Evolutionary conservation across 1,284 basidiomycete species (phyloP).

Genomic region (Pisolithus thermaeus): DNA sequence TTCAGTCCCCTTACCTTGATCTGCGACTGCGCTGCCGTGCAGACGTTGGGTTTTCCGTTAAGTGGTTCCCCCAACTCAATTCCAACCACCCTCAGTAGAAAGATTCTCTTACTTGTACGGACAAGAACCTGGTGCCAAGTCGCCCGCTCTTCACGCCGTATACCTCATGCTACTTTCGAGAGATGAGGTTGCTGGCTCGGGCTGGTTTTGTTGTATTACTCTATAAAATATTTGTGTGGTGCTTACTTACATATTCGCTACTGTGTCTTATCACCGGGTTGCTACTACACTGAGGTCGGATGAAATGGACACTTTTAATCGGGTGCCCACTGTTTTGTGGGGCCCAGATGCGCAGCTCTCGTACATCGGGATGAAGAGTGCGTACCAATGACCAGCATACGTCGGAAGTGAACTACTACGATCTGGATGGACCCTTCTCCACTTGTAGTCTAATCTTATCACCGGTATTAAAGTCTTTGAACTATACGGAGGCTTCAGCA

Average conservation of each 20-base stretch:
- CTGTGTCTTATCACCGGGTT: not conserved
- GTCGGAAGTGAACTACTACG: not conserved
- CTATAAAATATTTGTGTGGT: not conserved
- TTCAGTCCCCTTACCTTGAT: not conserved
- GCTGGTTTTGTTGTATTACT: not conserved
- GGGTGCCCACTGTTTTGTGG: not conserved
- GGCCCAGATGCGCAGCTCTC: not conserved
- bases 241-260: not conserved
- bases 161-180: not conserved
- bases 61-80: not conserved
- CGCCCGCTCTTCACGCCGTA: not conserved
- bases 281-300: not conserved
- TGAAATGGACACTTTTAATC: not conserved
- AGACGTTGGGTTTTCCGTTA: not conserved
- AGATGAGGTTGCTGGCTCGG: not conserved
- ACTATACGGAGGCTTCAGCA: constrained; percentile 33
- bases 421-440: constrained; percentile 37
- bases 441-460: constrained; percentile 54
- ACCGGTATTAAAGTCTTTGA: constrained; percentile 58
- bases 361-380: too few relatives aligned
- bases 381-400: not conserved
- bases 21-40: not conserved
- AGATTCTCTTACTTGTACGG: not conserved
- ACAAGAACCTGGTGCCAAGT: not conserved
- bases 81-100: not conserved